These are phyloP conservation scores for Allium fistulosum DNA, from an alignment of 106 monocot genomes.

Conservation along the genomic window DNA sequence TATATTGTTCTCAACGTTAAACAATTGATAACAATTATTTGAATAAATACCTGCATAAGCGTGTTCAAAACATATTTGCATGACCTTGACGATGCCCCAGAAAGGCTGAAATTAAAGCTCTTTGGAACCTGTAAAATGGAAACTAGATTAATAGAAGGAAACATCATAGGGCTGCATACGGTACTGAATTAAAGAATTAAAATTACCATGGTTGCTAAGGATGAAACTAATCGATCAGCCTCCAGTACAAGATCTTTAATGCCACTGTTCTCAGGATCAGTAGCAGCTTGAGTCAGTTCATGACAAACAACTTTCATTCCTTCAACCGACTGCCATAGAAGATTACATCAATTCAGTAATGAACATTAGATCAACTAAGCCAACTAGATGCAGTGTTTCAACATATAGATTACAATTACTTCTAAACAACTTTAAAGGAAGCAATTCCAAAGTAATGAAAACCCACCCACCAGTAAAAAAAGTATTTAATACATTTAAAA, in stretches of 20 bases:
- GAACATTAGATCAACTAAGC: too few relatives aligned
- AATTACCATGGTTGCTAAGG: slow-evolving; percentile 78
- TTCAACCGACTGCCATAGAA: slow-evolving; percentile 88
- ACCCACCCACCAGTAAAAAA: too few relatives aligned
- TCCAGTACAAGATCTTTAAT: slow-evolving; percentile 82
- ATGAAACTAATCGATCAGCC: slow-evolving; percentile 84
- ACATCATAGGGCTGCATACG: neutral
- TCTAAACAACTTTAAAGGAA: too few relatives aligned
- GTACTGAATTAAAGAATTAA: neutral
- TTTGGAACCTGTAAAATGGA: slow-evolving; percentile 61
- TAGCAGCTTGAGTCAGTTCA: slow-evolving; percentile 59
- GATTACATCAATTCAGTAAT: neutral
- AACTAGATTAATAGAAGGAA: neutral
- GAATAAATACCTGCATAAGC: slow-evolving; percentile 75
- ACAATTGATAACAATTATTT: neutral
- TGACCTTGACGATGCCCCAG: slow-evolving; percentile 93
- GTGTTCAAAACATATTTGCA: slow-evolving; percentile 99
- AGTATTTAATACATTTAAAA: too few relatives aligned
- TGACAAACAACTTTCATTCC: slow-evolving; percentile 99
- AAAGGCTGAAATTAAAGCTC: slow-evolving; percentile 87
- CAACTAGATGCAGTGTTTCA: too few relatives aligned
- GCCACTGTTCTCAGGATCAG: slow-evolving; percentile 62
- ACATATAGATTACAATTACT: too few relatives aligned
- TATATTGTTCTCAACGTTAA: neutral
- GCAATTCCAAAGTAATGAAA: too few relatives aligned